Evolutionary conservation across 371 early-diverging fungal genomes (phyloP).

Genomic region (Coemansia sp.): DNA sequence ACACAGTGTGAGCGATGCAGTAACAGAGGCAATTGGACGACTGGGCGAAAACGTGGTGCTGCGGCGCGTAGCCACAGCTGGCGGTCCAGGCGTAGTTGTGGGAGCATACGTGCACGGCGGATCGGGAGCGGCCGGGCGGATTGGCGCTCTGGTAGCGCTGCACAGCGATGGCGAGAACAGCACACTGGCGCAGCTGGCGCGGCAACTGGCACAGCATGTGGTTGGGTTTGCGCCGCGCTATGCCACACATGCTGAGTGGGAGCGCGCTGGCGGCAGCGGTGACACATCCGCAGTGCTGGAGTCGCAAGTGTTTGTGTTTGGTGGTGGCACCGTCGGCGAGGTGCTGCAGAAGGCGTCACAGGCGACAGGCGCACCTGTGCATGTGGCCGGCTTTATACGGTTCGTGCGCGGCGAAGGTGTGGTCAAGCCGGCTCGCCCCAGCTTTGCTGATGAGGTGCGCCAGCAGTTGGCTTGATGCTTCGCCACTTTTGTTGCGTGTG

Average conservation of each 20-base stretch:
- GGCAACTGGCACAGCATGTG: slow-evolving; percentile 51
- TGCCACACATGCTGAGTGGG: slow-evolving; percentile 19
- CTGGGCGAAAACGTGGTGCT: slow-evolving; percentile 85
- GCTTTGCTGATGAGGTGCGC: slow-evolving; percentile 79
- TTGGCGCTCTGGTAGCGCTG: slow-evolving; percentile 48
- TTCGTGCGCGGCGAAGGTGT: slow-evolving; percentile 86
- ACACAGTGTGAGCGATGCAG: slow-evolving; percentile 61
- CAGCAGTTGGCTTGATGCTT: slow-evolving; percentile 23
- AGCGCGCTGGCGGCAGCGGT: slow-evolving; percentile 53
- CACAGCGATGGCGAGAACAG: slow-evolving; percentile 8
- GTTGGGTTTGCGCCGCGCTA: slow-evolving; percentile 48
- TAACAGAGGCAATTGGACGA: slow-evolving; percentile 76
- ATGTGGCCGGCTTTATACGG: slow-evolving; percentile 67
- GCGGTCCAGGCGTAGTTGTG: slow-evolving; percentile 7
- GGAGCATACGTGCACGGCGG: slow-evolving; percentile 44
- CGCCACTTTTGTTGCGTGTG: neutral
- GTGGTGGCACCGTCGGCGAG: slow-evolving; percentile 69
- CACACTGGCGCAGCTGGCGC: slow-evolving; percentile 30
- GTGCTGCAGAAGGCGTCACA: slow-evolving; percentile 57
- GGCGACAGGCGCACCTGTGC: slow-evolving; percentile 52
- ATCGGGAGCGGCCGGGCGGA: slow-evolving; percentile 34
- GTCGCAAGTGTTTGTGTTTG: slow-evolving; percentile 74
- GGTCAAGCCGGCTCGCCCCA: slow-evolving; percentile 62
- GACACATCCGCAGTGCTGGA: slow-evolving; percentile 64
- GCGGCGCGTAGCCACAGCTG: slow-evolving; percentile 64